Conservation (phyloP, 257 asterid species). For the Eucommia ulmoides region DNA sequence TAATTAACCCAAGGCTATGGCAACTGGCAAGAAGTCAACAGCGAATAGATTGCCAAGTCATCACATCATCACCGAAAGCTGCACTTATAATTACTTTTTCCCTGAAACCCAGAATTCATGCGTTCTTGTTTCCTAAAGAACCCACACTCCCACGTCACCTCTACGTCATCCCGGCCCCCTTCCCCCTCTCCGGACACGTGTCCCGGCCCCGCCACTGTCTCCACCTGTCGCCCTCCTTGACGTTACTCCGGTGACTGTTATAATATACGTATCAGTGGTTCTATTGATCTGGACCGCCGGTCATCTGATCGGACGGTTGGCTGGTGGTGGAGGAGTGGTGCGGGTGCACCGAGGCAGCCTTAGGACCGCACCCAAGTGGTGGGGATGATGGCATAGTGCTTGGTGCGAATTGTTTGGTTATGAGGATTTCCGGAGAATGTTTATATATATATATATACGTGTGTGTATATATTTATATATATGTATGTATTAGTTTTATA, state of each 20-base stretch:
- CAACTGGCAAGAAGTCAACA: conserved; percentile 29
- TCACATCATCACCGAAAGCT: conserved; percentile 30
- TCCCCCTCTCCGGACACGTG: conserved; percentile 11
- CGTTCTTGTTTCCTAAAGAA: neutral
- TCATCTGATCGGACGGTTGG: conserved; percentile 13
- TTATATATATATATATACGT: conserved; percentile 13
- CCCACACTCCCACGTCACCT: conserved; percentile 9
- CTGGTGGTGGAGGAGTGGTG: conserved; percentile 13
- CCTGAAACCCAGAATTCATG: conserved; percentile 3
- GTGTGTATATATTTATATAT: no score
- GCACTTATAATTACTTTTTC: conserved; percentile 8
- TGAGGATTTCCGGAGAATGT: conserved; percentile 32
- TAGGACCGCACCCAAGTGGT: conserved; percentile 33
- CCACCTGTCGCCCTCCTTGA: no score
- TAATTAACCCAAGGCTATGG: no score
- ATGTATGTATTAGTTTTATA: no score
- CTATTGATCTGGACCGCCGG: neutral
- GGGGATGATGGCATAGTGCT: conserved; percentile 46
- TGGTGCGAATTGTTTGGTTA: no score
- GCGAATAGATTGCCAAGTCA: conserved; percentile 12
- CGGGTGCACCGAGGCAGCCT: conserved; percentile 23
- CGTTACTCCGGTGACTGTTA: no score
- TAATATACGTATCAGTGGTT: no score
- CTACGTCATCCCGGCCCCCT: conserved; percentile 9
- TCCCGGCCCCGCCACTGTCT: conserved; percentile 5